Evolutionary conservation across 306 rosid species (phyloP).

Genomic region (Echinosophora koreensis): DNA sequence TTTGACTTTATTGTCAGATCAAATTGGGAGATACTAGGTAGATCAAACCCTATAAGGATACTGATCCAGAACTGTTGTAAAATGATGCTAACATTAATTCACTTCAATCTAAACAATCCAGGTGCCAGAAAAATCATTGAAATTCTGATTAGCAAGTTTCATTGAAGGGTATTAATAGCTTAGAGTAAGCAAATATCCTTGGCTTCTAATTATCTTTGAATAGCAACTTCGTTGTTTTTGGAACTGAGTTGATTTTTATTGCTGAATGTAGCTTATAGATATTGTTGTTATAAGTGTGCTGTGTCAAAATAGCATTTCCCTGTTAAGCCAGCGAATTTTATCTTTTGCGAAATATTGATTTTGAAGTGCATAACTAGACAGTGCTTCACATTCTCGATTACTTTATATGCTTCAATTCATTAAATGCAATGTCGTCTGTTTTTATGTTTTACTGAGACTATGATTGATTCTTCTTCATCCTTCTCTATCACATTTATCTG

Average conservation of each 20-base stretch:
- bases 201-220: conserved; percentile 15
- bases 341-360: not conserved
- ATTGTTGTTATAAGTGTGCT: conserved; percentile 12
- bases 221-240: conserved; percentile 3
- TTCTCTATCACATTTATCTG: conserved; percentile 10
- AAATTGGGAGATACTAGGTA: not conserved
- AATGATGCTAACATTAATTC: conserved; percentile 1
- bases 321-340: conserved; percentile 4
- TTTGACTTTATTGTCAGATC: too few relatives aligned
- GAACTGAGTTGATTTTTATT: not conserved
- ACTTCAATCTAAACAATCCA: not conserved
- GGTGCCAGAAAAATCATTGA: not conserved
- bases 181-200: not conserved
- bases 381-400: conserved; percentile 23
- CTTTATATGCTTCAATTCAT: not conserved
- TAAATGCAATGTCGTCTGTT: not conserved
- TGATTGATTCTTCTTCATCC: not conserved
- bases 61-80: not conserved
- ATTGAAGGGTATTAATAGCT: not conserved
- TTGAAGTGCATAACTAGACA: conserved; percentile 4
- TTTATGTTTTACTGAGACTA: not conserved
- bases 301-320: conserved; percentile 24
- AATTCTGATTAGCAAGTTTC: conserved; percentile 13
- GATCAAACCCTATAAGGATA: not conserved
- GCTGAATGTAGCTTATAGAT: not conserved